Evolutionary conservation across 176 grass and related monocot genomes (phyloP).

Genomic region (Cocos nucifera): DNA sequence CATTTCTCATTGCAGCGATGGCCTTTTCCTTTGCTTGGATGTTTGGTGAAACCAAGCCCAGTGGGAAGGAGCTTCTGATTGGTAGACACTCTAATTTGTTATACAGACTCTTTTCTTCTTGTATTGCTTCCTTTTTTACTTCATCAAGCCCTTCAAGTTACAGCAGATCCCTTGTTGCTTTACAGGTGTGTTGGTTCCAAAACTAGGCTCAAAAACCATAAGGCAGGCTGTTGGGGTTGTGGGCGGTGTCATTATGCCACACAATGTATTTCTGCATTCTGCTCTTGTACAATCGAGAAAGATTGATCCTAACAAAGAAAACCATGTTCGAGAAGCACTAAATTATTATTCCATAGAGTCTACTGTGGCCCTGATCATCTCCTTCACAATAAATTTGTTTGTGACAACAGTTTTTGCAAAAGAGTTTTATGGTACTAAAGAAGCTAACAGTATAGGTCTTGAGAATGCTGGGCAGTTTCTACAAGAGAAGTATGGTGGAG

Average conservation of each 20-base stretch:
- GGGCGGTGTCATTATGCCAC: slow-evolving; percentile 98
- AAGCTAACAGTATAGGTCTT: slow-evolving; percentile 71
- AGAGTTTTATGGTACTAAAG: slow-evolving; percentile 81
- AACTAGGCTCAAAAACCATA: slow-evolving; percentile 86
- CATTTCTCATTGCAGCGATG: slow-evolving; percentile 87
- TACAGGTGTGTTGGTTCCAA: slow-evolving; percentile 80
- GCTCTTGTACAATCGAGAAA: slow-evolving; percentile 91
- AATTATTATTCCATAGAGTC: slow-evolving; percentile 99
- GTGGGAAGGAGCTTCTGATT: slow-evolving; percentile 54
- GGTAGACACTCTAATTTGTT: slow-evolving; percentile 37
- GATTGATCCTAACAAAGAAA: slow-evolving; percentile 82
- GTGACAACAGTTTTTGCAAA: slow-evolving; percentile 90
- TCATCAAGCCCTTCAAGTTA: background rate
- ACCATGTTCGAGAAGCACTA: slow-evolving; percentile 73
- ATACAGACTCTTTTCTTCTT: background rate
- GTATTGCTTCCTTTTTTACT: slow-evolving; percentile 2
- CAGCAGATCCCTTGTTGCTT: background rate
- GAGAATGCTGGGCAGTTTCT: slow-evolving; percentile 94
- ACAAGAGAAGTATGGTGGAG: slow-evolving; percentile 81
- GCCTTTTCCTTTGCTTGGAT: slow-evolving; percentile 91
- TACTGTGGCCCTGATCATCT: slow-evolving; percentile 60
- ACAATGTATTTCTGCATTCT: slow-evolving; percentile 97
- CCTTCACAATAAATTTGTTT: slow-evolving; percentile 93
- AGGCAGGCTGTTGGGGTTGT: slow-evolving; percentile 95
- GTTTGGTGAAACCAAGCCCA: slow-evolving; percentile 72